Percentiles rank a stretch among this genome's conserved stretches.
Conservation (phyloP, 495 filamentous ascomycete genomes). For the Paragyromitra xinjiangensis region DNA sequence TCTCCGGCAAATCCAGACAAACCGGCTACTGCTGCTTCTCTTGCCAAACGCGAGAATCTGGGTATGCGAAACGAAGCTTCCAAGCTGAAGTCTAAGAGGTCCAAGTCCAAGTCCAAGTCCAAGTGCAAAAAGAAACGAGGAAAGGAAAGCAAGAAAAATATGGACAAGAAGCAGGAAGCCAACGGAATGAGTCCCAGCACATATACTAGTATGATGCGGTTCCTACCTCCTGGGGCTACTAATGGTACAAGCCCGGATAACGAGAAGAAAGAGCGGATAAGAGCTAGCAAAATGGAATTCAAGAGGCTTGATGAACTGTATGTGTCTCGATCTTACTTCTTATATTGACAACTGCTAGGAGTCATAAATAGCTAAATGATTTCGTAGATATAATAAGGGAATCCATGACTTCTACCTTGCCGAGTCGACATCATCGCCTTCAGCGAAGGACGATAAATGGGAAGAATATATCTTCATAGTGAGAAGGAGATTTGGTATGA, state of each 20-base stretch:
- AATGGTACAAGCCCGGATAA: constrained; percentile 27
- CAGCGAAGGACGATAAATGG: constrained; percentile 55
- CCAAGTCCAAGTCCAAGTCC: not conserved
- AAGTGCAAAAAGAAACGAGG: constrained; percentile 6
- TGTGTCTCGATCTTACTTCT: constrained; percentile 6
- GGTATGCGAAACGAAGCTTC: constrained; percentile 6
- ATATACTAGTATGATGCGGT: constrained; percentile 4
- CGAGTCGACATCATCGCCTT: constrained; percentile 43
- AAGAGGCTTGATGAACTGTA: constrained; percentile 57
- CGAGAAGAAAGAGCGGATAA: constrained; percentile 40
- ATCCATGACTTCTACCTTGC: constrained; percentile 57
- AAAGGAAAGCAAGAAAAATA: constrained; percentile 28
- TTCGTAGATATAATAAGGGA: constrained; percentile 52
- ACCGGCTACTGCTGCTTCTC: not conserved
- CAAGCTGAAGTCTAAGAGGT: constrained; percentile 30
- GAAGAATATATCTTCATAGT: constrained; percentile 56
- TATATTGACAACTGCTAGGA: constrained; percentile 3
- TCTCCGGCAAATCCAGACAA: constrained; percentile 36
- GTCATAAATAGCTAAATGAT: not conserved
- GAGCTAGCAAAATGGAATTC: constrained; percentile 54
- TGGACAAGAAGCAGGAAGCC: constrained; percentile 15
- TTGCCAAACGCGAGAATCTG: constrained; percentile 15
- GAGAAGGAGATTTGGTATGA: constrained; percentile 53
- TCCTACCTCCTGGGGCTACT: constrained; percentile 16
- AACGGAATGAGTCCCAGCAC: constrained; percentile 21